phyloP scores from a whole-genome alignment of 2,329 filamentous ascomycete species.

The Cryphonectria parasitica region DNA sequence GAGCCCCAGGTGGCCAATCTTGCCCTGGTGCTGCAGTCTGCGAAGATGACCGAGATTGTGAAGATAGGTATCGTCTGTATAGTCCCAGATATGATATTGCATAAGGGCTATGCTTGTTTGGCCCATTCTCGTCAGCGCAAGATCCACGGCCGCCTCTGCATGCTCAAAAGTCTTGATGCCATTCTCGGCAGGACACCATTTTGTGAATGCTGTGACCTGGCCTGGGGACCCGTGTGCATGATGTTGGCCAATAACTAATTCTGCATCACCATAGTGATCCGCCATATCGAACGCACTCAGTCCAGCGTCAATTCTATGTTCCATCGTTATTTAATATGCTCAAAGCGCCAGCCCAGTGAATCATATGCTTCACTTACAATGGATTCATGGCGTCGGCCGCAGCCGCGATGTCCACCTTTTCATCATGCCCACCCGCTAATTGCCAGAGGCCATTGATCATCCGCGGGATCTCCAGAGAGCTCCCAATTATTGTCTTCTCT shows the following conservation, averaged over 20 bases:
- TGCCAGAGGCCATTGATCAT: conserved; percentile 1
- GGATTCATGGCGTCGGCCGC: too few species aligned
- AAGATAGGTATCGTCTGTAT: conserved; percentile 38
- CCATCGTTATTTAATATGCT: too few species aligned
- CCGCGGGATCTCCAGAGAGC: neutral
- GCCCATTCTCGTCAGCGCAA: conserved; percentile 34
- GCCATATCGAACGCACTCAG: too few species aligned
- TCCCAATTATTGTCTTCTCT: neutral
- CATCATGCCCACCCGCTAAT: neutral
- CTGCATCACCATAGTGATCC: too few species aligned
- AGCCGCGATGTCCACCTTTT: neutral
- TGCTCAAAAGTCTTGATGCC: conserved; percentile 29
- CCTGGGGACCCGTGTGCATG: too few species aligned
- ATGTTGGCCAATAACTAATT: too few species aligned
- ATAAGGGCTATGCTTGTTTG: conserved; percentile 35
- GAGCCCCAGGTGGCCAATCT: conserved; percentile 36
- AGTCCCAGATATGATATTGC: conserved; percentile 41
- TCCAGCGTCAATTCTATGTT: too few species aligned
- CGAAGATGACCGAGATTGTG: conserved; percentile 38
- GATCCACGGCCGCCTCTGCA: conserved; percentile 36
- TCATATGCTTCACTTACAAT: too few species aligned
- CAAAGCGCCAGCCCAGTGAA: too few species aligned
- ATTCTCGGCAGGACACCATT: conserved; percentile 34
- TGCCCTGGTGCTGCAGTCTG: conserved; percentile 34
- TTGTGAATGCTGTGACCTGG: conserved; percentile 31